A percentile compares a stretch with the other conserved stretches of the same genome.
Conservation (phyloP, 768 basidiomycete genomes). For the Pulveroboletus sp. region DNA sequence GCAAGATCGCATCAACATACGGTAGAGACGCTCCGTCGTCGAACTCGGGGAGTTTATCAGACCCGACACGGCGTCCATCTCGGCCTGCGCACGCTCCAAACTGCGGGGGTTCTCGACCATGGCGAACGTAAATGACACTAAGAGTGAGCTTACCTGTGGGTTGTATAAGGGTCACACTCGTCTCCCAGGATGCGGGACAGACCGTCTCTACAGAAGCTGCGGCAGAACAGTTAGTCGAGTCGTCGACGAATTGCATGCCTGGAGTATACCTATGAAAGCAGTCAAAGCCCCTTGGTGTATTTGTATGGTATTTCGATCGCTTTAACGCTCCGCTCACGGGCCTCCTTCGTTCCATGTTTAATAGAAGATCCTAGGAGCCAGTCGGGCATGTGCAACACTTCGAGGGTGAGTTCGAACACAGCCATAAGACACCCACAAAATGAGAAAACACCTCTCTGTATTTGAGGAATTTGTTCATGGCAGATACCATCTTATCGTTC, state of each 20-base stretch:
- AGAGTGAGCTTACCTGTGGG: neutral
- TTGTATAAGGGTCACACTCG: neutral
- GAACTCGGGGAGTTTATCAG: conserved; percentile 7
- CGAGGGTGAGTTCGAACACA: neutral
- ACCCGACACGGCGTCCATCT: conserved; percentile 9
- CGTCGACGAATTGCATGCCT: too few relatives aligned
- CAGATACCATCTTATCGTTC: conserved; percentile 15
- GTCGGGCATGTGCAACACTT: conserved; percentile 27
- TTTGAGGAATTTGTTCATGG: conserved; percentile 8
- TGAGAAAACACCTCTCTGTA: too few relatives aligned
- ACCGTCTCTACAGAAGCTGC: conserved; percentile 16
- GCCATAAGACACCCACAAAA: conserved; percentile 9
- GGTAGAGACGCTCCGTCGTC: conserved; percentile 5
- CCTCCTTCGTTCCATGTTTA: conserved; percentile 9
- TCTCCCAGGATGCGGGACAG: neutral
- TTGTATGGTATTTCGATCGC: conserved; percentile 17
- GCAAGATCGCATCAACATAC: conserved; percentile 12
- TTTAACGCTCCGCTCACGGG: conserved; percentile 5
- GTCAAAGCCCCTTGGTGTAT: conserved; percentile 8
- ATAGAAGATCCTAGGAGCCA: conserved; percentile 22
- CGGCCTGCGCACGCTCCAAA: conserved; percentile 9
- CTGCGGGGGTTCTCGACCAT: conserved; percentile 12
- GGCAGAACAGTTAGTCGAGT: neutral
- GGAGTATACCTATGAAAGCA: conserved; percentile 13
- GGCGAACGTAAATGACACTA: conserved; percentile 10